A percentile compares a stretch with the other conserved stretches of the same genome.
These are phyloP conservation scores for Penicillium silybi DNA, from an alignment of 495 filamentous ascomycete species.

Conservation along the genomic window DNA sequence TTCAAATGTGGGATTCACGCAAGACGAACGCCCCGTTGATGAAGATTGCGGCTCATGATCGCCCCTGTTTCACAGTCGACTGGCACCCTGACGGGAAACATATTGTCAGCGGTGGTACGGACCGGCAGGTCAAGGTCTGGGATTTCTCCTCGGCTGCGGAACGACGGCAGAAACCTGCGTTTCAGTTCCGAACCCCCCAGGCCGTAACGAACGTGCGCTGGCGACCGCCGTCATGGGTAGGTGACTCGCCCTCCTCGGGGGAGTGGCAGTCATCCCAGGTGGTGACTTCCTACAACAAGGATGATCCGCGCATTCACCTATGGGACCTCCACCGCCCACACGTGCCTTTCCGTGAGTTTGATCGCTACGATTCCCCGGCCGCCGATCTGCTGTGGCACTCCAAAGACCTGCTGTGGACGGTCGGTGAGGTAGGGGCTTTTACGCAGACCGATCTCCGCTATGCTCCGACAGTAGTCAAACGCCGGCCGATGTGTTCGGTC, in stretches of 20 bases:
- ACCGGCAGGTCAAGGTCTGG: conserved; percentile 87
- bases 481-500: conserved; percentile 41
- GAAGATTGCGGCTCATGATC: conserved; percentile 81
- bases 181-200: conserved; percentile 57
- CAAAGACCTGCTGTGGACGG: conserved; percentile 87
- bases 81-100: conserved; percentile 97
- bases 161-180: conserved; percentile 71
- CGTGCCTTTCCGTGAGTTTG: conserved; percentile 82
- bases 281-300: conserved; percentile 62
- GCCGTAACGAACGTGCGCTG: conserved; percentile 76
- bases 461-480: conserved; percentile 72
- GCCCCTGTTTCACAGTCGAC: conserved; percentile 74
- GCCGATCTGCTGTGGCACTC: conserved; percentile 86
- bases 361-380: conserved; percentile 65
- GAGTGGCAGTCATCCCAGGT: conserved; percentile 65
- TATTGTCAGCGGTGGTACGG: conserved; percentile 76
- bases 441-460: conserved; percentile 85
- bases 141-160: conserved; percentile 75
- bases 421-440: conserved; percentile 77
- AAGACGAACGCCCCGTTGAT: conserved; percentile 55
- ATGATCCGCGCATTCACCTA: conserved; percentile 70
- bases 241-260: conserved; percentile 59
- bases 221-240: conserved; percentile 76
- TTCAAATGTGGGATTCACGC: conserved; percentile 70
- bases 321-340: conserved; percentile 90